Percentiles rank a stretch among this genome's conserved stretches.
These are phyloP conservation scores for Grosmannia penicillata DNA, from an alignment of 2,329 filamentous ascomycete genomes.

Conservation along the genomic window DNA sequence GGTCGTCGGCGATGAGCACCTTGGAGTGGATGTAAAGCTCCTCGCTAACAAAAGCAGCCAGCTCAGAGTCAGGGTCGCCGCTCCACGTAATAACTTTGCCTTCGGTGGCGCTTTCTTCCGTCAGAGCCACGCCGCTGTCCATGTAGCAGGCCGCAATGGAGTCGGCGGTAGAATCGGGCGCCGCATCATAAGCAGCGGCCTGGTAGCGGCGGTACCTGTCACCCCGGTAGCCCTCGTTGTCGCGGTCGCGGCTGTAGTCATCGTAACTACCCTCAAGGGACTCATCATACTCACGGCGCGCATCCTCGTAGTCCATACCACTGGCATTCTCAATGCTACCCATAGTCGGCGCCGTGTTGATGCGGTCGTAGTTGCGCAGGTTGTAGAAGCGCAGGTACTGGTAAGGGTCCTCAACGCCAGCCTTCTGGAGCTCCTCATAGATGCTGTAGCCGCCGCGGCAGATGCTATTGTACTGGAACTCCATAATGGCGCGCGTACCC, in stretches of 20 bases:
- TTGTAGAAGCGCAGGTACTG: slow-evolving; percentile 77
- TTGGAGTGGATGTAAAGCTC: slow-evolving; percentile 53
- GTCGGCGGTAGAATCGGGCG: slow-evolving; percentile 43
- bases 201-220: slow-evolving; percentile 58
- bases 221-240: slow-evolving; percentile 16
- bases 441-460: slow-evolving; percentile 65
- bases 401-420: slow-evolving; percentile 51
- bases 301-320: slow-evolving; percentile 54
- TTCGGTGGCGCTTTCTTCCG: slow-evolving; percentile 13
- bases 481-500: slow-evolving; percentile 74
- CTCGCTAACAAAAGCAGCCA: slow-evolving; percentile 47
- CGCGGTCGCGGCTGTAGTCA: slow-evolving; percentile 13
- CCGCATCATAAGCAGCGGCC: slow-evolving; percentile 38
- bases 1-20: slow-evolving; percentile 68
- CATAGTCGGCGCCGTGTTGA: slow-evolving; percentile 56
- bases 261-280: slow-evolving; percentile 32
- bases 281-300: slow-evolving; percentile 47
- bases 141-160: slow-evolving; percentile 72
- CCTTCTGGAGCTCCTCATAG: slow-evolving; percentile 51
- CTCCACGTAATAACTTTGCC: no score
- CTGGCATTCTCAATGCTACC: slow-evolving; percentile 41
- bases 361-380: slow-evolving; percentile 68
- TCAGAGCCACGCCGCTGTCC: slow-evolving; percentile 58
- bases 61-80: slow-evolving; percentile 31
- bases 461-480: slow-evolving; percentile 73